These are phyloP conservation scores for Nakazawaea anatomiae DNA, from an alignment of 805 yeast genomes.

Conservation along the genomic window DNA sequence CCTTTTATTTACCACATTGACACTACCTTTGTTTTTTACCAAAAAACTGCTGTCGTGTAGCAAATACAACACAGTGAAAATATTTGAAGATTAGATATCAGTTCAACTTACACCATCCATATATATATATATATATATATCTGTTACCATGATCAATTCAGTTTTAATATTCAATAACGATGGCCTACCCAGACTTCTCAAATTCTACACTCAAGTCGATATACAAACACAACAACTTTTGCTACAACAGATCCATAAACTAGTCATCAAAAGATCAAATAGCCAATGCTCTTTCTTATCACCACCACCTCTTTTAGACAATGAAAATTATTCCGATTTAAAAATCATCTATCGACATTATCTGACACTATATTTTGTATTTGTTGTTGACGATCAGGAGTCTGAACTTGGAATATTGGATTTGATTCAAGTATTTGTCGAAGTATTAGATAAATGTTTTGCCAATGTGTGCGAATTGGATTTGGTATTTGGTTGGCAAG, in stretches of 20 bases:
- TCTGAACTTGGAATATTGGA: conserved; percentile 91
- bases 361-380: conserved; percentile 94
- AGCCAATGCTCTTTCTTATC: conserved; percentile 85
- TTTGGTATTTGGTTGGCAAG: conserved; percentile 98
- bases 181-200: conserved; percentile 83
- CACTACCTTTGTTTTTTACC: too few relatives aligned
- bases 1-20: too few relatives aligned
- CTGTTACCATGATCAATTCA: conserved; percentile 66
- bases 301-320: conserved; percentile 65
- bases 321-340: conserved; percentile 61
- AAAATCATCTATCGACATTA: conserved; percentile 90
- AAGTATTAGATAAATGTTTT: conserved; percentile 88
- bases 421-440: conserved; percentile 94
- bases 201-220: conserved; percentile 90
- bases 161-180: conserved; percentile 83
- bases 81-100: not conserved
- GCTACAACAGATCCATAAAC: conserved; percentile 73
- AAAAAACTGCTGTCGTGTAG: too few relatives aligned
- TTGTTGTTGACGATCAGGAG: conserved; percentile 94
- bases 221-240: conserved; percentile 74
- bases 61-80: too few relatives aligned
- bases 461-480: conserved; percentile 93
- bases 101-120: not conserved
- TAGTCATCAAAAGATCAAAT: conserved; percentile 65
- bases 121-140: too few relatives aligned